Evolutionary conservation across 1,284 basidiomycete species (phyloP).

Genomic region (Boletus hoseneyae): DNA sequence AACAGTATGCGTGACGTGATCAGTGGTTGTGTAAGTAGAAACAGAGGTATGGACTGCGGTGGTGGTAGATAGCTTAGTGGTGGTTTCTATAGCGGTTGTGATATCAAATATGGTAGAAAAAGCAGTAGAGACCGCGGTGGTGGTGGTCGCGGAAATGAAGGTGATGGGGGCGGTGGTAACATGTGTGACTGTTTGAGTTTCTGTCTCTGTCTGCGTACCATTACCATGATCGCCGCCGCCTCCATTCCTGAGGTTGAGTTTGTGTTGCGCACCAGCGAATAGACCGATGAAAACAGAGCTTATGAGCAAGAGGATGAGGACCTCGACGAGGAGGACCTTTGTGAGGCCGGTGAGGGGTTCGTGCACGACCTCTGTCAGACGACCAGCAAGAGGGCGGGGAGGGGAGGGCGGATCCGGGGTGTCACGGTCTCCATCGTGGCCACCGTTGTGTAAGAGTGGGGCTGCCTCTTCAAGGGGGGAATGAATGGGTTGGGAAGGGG

Average conservation of each 20-base stretch:
- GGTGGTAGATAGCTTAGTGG: conserved; percentile 36
- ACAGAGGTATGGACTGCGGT: conserved; percentile 37
- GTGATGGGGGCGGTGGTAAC: conserved; percentile 32
- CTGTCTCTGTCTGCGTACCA: conserved; percentile 36
- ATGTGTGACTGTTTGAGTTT: conserved; percentile 30
- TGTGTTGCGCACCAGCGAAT: conserved; percentile 84
- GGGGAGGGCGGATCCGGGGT: conserved; percentile 20
- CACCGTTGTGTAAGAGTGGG: conserved; percentile 48
- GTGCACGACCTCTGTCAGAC: conserved; percentile 55
- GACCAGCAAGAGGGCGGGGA: conserved; percentile 43
- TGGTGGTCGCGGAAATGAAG: conserved; percentile 34
- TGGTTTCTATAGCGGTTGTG: conserved; percentile 31
- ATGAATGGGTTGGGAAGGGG: conserved; percentile 10
- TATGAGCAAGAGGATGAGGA: conserved; percentile 77
- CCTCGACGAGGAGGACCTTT: conserved; percentile 74
- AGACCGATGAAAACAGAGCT: conserved; percentile 88
- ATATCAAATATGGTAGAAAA: conserved; percentile 34
- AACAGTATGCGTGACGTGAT: conserved; percentile 30
- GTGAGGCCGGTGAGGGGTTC: conserved; percentile 84
- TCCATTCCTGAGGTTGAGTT: conserved; percentile 53
- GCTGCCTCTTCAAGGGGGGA: conserved; percentile 45
- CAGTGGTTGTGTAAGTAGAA: conserved; percentile 36
- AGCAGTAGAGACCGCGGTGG: conserved; percentile 33
- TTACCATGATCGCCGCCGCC: conserved; percentile 34
- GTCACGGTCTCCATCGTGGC: conserved; percentile 37